A percentile compares a stretch with the other conserved stretches of the same genome.
phyloP scores from a whole-genome alignment of 768 basidiomycete genomes.

The Chalciporus pseudorubinellus region DNA sequence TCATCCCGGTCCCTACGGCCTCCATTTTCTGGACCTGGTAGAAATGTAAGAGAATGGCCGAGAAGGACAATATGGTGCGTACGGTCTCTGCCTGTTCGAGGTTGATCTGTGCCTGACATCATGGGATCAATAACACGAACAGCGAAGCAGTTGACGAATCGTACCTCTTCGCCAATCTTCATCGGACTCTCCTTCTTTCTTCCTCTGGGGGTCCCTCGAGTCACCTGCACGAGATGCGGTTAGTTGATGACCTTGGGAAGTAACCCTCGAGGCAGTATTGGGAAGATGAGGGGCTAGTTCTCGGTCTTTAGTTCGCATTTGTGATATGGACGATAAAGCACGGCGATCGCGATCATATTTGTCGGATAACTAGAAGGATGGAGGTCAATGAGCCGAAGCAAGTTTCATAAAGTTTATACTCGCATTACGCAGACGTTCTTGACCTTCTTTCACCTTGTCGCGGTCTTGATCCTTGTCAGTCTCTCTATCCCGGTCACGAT shows the following conservation, averaged over 20 bases:
- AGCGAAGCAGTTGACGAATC: constrained; percentile 18
- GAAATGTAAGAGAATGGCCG: constrained; percentile 5
- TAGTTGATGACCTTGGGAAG: constrained; percentile 32
- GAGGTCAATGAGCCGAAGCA: constrained; percentile 3
- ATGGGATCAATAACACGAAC: background rate
- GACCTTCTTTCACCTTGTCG: constrained; percentile 73
- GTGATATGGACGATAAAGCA: constrained; percentile 46
- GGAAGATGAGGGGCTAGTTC: constrained; percentile 62
- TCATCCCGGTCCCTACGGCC: constrained; percentile 56
- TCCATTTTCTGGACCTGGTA: constrained; percentile 47
- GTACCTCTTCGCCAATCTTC: constrained; percentile 87
- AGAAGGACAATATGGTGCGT: constrained; percentile 21
- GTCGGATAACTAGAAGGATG: constrained; percentile 66
- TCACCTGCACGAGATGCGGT: constrained; percentile 53
- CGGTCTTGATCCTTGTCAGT: constrained; percentile 49
- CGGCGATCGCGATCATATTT: constrained; percentile 84
- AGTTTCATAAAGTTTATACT: constrained; percentile 6
- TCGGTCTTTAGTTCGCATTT: constrained; percentile 62
- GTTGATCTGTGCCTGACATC: constrained; percentile 44
- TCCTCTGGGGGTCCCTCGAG: constrained; percentile 57
- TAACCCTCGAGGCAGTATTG: constrained; percentile 40
- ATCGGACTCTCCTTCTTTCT: constrained; percentile 68
- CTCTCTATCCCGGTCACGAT: constrained; percentile 46
- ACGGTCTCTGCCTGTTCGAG: constrained; percentile 60
- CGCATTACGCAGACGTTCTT: constrained; percentile 75